A percentile compares a stretch with the other conserved stretches of the same genome.
phyloP scores from a whole-genome alignment of 1,284 basidiomycete genomes.

The Schizophyllum commune region DNA sequence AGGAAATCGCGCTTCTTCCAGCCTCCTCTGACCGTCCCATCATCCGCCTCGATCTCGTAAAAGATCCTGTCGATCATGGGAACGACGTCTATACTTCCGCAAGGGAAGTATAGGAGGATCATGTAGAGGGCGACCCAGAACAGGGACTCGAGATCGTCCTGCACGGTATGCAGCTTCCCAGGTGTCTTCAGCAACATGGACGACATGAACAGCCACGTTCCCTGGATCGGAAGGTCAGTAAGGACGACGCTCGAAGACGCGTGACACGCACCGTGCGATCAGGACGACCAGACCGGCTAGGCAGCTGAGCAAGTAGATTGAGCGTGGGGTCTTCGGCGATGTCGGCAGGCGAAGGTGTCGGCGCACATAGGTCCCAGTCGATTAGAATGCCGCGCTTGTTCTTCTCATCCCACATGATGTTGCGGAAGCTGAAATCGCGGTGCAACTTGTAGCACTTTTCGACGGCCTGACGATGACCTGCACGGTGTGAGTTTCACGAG shows the following conservation, averaged over 20 bases:
- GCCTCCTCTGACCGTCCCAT: not conserved
- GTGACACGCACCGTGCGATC: not conserved
- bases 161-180: not conserved
- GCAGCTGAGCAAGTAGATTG: not conserved
- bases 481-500: too few relatives aligned
- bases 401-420: not conserved
- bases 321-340: not conserved
- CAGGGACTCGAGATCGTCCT: not conserved
- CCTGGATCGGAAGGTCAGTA: not conserved
- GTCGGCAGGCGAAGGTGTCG: not conserved
- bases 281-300: not conserved
- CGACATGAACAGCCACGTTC: not conserved
- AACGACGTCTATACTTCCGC: not conserved
- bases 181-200: not conserved
- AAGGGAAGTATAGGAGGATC: not conserved
- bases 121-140: not conserved
- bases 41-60: not conserved
- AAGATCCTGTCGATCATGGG: not conserved
- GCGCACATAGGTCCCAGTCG: not conserved
- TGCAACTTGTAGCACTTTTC: not conserved
- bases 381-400: not conserved
- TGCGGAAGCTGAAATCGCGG: not conserved
- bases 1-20: not conserved
- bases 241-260: not conserved
- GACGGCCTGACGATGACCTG: not conserved